Evolutionary conservation across 2,329 filamentous ascomycete genomes (phyloP).

Genomic region (Hymenoscyphus linearis): DNA sequence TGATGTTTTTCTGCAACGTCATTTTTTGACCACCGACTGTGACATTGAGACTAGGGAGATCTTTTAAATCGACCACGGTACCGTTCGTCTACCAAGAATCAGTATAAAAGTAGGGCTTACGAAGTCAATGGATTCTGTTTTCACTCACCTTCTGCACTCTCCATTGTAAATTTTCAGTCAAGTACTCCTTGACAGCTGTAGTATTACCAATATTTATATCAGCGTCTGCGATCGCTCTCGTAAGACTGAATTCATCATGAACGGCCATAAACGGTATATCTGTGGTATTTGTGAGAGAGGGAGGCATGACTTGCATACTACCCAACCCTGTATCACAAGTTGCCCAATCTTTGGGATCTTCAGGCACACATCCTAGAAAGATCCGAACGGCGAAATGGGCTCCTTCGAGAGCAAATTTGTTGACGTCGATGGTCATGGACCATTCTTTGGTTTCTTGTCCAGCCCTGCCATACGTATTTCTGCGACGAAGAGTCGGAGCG

Average conservation of each 20-base stretch:
- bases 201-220: conserved; percentile 12
- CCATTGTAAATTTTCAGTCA: conserved; percentile 26
- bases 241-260: conserved; percentile 22
- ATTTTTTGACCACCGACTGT: conserved; percentile 22
- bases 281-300: conserved; percentile 7
- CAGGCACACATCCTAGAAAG: conserved; percentile 23
- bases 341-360: conserved; percentile 21
- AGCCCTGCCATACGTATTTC: neutral
- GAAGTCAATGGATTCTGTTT: too few species aligned
- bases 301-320: conserved; percentile 23
- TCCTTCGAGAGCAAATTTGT: conserved; percentile 26
- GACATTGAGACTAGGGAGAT: conserved; percentile 17
- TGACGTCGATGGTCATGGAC: conserved; percentile 19
- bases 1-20: conserved; percentile 13
- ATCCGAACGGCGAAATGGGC: conserved; percentile 21
- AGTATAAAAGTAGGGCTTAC: neutral
- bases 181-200: conserved; percentile 10
- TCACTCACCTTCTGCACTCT: conserved; percentile 24
- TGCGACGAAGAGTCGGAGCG: neutral
- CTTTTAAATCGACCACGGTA: conserved; percentile 11
- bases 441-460: conserved; percentile 18
- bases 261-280: conserved; percentile 12
- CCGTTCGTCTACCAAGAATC: conserved; percentile 17
- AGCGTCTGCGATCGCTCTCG: conserved; percentile 8
- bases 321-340: conserved; percentile 13